Evolutionary conservation across 192 early-diverging fungal genomes (phyloP), one percentile per base, ranked within the genome.

Genomic region (Glomus cerebriforme): DNA sequence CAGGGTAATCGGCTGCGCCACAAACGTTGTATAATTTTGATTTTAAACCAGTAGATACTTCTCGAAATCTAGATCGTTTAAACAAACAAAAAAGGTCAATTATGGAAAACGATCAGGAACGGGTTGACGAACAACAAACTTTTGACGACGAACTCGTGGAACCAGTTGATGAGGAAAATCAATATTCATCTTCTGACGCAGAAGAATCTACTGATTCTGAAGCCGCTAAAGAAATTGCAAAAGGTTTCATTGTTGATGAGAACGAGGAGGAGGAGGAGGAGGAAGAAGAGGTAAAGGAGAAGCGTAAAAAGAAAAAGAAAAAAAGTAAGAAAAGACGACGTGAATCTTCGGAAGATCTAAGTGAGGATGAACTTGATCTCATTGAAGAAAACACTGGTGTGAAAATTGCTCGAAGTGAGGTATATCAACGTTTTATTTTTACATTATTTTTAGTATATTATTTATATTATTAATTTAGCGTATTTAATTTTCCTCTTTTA

Each of bases 351-450:
- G 93, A 97, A 63, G 90, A 91, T 47, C 83, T 96, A 19, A 94
- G 96, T 31, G 97, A 96, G 22, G 98, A 99, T 73, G 98, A 99
- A 82, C 81, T 97, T 69, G 95, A 93, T 27, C 88, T 98, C 34
- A 88, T 99, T 35, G 92, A 92, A 43, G 97, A 97, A 78, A 98
- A 97, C 82, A 89, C 89, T 43, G 93, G 90, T 73, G 90, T 87
- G 60, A 89, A 90, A 84, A 83, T 81, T 74, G 79, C 74, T 12
- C 77, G 86, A 22, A 82, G 83, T 67, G 86, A 82, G 73, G 88
- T 88, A 82, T 12, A 29, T 31, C 15, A 26, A 26, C 68, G 79
- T 49, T 31, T 39, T 35, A 70, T 69, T 27, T 62, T 7, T 17
- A 10, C n/a, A 9, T 9, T 37, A 12, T 24, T 9, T 1, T 39